These are phyloP conservation scores for Hypericum androsaemum DNA, from an alignment of 345 rosid genomes.

Conservation along the genomic window DNA sequence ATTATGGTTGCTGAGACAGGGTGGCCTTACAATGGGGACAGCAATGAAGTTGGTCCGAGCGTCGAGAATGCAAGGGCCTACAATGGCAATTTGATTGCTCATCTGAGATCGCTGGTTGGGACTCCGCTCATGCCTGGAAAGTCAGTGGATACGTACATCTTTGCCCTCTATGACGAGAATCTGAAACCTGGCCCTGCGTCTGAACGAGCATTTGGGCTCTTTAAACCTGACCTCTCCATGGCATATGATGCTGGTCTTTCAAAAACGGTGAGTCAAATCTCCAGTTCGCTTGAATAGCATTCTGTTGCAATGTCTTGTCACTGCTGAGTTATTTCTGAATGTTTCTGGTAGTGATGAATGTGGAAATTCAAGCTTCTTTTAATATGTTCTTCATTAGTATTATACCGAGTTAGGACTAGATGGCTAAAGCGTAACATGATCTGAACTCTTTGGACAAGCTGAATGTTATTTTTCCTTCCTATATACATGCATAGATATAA, in stretches of 20 bases:
- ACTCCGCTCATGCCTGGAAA: constrained; percentile 93
- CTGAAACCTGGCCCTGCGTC: constrained; percentile 73
- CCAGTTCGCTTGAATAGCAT: not conserved
- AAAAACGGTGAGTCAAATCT: constrained; percentile 15
- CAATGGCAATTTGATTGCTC: constrained; percentile 70
- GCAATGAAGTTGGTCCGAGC: constrained; percentile 53
- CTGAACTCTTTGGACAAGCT: too few relatives aligned
- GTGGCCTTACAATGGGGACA: constrained; percentile 92
- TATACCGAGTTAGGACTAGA: too few relatives aligned
- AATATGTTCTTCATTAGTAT: too few relatives aligned
- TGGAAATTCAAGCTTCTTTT: too few relatives aligned
- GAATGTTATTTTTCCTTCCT: too few relatives aligned
- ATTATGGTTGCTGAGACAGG: constrained; percentile 94
- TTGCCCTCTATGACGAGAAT: constrained; percentile 80
- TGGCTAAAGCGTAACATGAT: too few relatives aligned
- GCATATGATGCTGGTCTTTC: constrained; percentile 69
- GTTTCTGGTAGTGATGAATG: not conserved
- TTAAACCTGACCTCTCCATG: constrained; percentile 61
- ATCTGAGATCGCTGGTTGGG: constrained; percentile 63
- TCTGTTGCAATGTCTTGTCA: not conserved
- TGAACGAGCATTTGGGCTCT: constrained; percentile 68
- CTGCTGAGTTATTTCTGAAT: not conserved
- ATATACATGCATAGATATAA: constrained; percentile 4
- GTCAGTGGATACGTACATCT: constrained; percentile 72
- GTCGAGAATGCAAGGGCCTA: constrained; percentile 81